phyloP scores from a whole-genome alignment of 805 yeast genomes.

The Candida oleophila region DNA sequence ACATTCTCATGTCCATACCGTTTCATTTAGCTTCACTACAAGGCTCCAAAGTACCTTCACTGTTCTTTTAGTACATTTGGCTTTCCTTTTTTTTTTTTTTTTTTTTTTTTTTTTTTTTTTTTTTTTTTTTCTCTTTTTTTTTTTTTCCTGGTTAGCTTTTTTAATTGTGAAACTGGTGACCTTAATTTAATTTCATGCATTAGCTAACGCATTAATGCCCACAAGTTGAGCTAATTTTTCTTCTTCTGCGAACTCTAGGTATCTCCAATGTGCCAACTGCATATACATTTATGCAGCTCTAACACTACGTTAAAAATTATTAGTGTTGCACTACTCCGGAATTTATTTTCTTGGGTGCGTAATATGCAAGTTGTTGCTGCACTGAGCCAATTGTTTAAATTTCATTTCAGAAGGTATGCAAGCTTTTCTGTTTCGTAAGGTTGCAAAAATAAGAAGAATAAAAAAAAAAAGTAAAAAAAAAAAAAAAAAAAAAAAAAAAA shows the following conservation, averaged over 20 bases:
- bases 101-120: neutral
- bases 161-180: neutral
- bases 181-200: neutral
- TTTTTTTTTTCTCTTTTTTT: neutral
- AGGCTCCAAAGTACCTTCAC: neutral
- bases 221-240: neutral
- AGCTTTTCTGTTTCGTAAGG: conserved; percentile 1
- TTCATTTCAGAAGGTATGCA: conserved; percentile 1
- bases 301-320: neutral
- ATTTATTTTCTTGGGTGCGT: conserved; percentile 1
- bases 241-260: neutral
- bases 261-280: neutral
- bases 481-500: conserved; percentile 1
- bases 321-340: neutral
- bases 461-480: neutral
- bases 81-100: neutral
- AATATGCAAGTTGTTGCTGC: neutral
- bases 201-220: neutral
- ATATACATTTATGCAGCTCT: neutral
- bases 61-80: neutral
- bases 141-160: neutral
- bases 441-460: neutral
- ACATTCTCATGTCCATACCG: neutral
- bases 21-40: neutral
- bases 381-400: conserved; percentile 1